Percentiles rank a stretch among this genome's conserved stretches.
phyloP scores from a whole-genome alignment of 371 early-diverging fungal species.

The Rhizopus microsporus region DNA sequence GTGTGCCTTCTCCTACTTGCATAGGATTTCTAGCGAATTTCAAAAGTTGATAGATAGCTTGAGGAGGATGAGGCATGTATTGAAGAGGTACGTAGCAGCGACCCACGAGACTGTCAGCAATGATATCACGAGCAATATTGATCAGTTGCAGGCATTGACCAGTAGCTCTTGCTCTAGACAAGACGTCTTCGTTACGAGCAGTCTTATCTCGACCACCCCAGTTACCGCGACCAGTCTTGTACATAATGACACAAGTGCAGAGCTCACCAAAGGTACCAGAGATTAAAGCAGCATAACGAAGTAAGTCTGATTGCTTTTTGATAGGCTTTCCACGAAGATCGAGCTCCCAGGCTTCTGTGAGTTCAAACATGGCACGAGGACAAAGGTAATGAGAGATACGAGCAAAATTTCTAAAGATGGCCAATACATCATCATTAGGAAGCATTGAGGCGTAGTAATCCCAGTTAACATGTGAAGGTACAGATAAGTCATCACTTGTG shows the following conservation, averaged over 20 bases:
- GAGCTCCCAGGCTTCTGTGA: constrained; percentile 52
- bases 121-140: constrained; percentile 60
- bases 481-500: constrained; percentile 12
- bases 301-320: constrained; percentile 40
- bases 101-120: constrained; percentile 48
- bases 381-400: constrained; percentile 47
- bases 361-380: constrained; percentile 42
- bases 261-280: constrained; percentile 60
- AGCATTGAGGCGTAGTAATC: constrained; percentile 19
- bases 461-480: constrained; percentile 36
- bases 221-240: constrained; percentile 42
- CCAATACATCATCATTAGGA: constrained; percentile 25
- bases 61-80: constrained; percentile 28
- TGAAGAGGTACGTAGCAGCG: constrained; percentile 53
- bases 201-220: constrained; percentile 24
- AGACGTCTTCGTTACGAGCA: constrained; percentile 29
- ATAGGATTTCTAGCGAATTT: constrained; percentile 26
- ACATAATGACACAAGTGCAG: constrained; percentile 45
- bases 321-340: constrained; percentile 44
- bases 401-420: constrained; percentile 35
- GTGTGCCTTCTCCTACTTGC: constrained; percentile 22
- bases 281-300: constrained; percentile 47
- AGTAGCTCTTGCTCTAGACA: constrained; percentile 49
- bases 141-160: constrained; percentile 61
- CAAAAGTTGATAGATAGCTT: constrained; percentile 22